Evolutionary conservation across 2,329 filamentous ascomycete genomes (phyloP), one percentile per base, ranked within the genome.

Genomic region (Fusarium sp.): DNA sequence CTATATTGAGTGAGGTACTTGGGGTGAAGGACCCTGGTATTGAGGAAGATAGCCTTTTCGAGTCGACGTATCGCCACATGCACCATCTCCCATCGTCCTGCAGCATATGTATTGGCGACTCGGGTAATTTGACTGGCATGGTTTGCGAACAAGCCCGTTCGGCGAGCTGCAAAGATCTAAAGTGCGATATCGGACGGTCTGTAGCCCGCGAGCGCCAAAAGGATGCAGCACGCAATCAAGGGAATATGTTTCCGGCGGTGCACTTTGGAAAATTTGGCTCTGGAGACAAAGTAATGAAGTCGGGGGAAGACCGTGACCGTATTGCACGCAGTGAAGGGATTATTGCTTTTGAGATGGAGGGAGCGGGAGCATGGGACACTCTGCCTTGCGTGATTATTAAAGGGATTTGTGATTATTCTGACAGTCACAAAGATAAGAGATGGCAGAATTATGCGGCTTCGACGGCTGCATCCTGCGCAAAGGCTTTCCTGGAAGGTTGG

Each of bases 191-290:
- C 3, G 2, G 0, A 11, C n/a, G 4, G 6, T 35, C 54, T 3
- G 3, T 46, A 10, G 2, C 7, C 7, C 54, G 54, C 2, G 11
- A 6, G 0, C 54, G 39, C 0, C 29, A 46, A 14, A 21, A 0
- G 1, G 7, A 27, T 0, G 7, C 4, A 11, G 0, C 19, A 29
- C 4, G 42, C 4, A 7, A 12, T 8, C n/a, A 44, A 8, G 2
- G 0, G 1, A 5, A 7, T 0, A 5, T 25, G 1, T 27, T 8
- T n/a, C 39, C 29, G 2, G 39, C 29, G 10, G n/a, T 45, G 2
- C 39, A 57, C 14, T 25, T 57, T 27, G 54, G 54, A 0, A 45
- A 45, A 11, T 46, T 45, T 1, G 54, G 21, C 12, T 57, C 54
- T 8, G 39, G 54, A 14, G 54, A 46, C 1, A 57, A 35, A 12